Conservation (phyloP, 345 rosid species). For the Rhodamnia rubescens region DNA sequence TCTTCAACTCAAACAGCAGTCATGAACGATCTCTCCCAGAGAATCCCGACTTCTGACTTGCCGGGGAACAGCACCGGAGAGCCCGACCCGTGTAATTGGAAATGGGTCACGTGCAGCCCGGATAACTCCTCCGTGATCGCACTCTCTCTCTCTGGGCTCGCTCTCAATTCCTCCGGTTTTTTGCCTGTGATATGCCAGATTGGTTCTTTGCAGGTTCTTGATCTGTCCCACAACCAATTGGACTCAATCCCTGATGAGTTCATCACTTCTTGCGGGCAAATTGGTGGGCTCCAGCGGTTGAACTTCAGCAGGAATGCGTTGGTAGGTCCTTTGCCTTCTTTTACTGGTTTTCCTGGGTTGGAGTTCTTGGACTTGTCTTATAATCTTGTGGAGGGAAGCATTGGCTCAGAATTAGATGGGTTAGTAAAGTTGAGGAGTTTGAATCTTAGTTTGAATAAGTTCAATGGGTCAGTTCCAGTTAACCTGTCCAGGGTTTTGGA, state of each 20-base stretch:
- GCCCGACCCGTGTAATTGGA: constrained; percentile 49
- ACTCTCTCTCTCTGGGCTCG: constrained; percentile 27
- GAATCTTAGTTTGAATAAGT: constrained; percentile 24
- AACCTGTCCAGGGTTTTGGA: constrained; percentile 20
- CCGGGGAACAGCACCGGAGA: constrained; percentile 22
- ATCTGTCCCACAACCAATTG: constrained; percentile 40
- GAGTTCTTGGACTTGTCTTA: constrained; percentile 49
- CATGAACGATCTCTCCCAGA: constrained; percentile 29
- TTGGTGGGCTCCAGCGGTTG: constrained; percentile 31
- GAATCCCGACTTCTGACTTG: neutral
- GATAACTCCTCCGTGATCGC: constrained; percentile 11
- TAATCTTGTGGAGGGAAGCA: constrained; percentile 22
- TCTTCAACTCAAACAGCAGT: constrained; percentile 14
- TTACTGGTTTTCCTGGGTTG: constrained; percentile 34
- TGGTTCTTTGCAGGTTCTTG: constrained; percentile 41
- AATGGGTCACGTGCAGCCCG: constrained; percentile 35
- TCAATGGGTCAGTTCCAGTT: constrained; percentile 36
- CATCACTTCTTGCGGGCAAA: constrained; percentile 24
- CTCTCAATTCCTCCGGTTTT: constrained; percentile 24
- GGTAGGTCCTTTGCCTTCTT: constrained; percentile 30
- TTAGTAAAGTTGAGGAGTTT: constrained; percentile 35
- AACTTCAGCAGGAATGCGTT: constrained; percentile 43
- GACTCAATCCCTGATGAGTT: constrained; percentile 37
- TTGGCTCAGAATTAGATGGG: constrained; percentile 29
- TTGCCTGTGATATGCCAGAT: constrained; percentile 39